These are phyloP conservation scores for Trichophyton equinum DNA, from an alignment of 2,329 filamentous ascomycete genomes.

Conservation along the genomic window DNA sequence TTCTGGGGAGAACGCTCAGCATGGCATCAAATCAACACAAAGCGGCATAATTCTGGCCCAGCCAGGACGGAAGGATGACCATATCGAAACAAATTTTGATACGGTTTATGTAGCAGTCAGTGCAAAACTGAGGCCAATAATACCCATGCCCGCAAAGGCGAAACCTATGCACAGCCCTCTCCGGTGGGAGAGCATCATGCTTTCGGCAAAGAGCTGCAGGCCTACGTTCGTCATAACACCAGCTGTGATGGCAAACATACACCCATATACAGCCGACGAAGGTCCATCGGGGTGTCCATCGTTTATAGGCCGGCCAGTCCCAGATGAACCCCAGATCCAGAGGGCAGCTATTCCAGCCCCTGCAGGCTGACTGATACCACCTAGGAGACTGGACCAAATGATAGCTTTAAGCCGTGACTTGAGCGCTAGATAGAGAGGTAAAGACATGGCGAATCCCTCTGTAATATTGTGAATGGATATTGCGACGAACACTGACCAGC, in stretches of 20 bases:
- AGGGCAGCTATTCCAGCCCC: conserved; percentile 73
- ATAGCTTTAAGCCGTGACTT: conserved; percentile 70
- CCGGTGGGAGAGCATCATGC: conserved; percentile 56
- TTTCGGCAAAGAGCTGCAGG: conserved; percentile 78
- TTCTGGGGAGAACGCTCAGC: neutral
- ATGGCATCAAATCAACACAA: neutral
- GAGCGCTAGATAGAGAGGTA: conserved; percentile 85
- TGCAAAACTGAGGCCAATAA: conserved; percentile 75
- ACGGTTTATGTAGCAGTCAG: conserved; percentile 47
- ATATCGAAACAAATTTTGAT: neutral
- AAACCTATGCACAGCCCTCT: conserved; percentile 27
- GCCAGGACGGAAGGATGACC: neutral
- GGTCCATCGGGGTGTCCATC: conserved; percentile 22
- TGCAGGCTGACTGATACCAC: conserved; percentile 74
- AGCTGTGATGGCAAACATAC: conserved; percentile 75
- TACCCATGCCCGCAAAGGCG: conserved; percentile 53
- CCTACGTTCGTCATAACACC: conserved; percentile 95
- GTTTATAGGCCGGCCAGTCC: conserved; percentile 20
- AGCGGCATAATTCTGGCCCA: neutral
- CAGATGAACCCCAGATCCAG: conserved; percentile 65
- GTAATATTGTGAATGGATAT: conserved; percentile 97
- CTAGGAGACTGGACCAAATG: conserved; percentile 68
- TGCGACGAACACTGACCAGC: conserved; percentile 85
- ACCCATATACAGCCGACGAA: conserved; percentile 42
- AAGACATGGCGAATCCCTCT: conserved; percentile 86